These are phyloP conservation scores for Cydonia oblonga DNA, from an alignment of 331 rosid species.

Conservation along the genomic window DNA sequence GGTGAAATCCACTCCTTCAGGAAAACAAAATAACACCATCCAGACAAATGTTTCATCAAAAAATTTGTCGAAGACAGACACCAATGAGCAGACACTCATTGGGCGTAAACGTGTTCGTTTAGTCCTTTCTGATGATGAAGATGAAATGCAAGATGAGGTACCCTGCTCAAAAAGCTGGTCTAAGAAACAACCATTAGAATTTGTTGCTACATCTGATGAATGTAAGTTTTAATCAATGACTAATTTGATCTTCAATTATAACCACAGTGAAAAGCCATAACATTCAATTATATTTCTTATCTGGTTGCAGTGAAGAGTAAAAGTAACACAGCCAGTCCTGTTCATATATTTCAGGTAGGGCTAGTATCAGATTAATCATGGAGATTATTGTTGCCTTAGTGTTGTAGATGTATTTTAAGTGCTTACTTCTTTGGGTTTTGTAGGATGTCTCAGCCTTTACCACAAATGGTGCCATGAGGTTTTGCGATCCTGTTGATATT, in stretches of 20 bases:
- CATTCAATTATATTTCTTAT: slow-evolving; percentile 13
- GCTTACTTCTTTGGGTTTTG: slow-evolving; percentile 23
- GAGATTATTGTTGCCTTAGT: slow-evolving; percentile 1
- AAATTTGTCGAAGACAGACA: slow-evolving; percentile 27
- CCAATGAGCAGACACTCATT: slow-evolving; percentile 28
- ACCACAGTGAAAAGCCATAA: slow-evolving; percentile 1
- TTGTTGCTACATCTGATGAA: slow-evolving; percentile 37
- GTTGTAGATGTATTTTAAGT: slow-evolving; percentile 5
- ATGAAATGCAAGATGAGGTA: background rate
- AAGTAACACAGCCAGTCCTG: slow-evolving; percentile 18
- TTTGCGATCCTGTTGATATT: slow-evolving; percentile 17
- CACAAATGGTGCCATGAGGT: slow-evolving; percentile 26
- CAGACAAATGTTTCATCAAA: slow-evolving; percentile 28
- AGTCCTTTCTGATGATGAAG: slow-evolving; percentile 75
- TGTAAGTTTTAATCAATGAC: slow-evolving; percentile 38
- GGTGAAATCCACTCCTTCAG: slow-evolving; percentile 22
- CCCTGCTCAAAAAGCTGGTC: slow-evolving; percentile 32
- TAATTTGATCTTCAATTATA: slow-evolving; percentile 18
- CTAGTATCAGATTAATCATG: slow-evolving; percentile 3
- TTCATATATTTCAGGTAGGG: slow-evolving; percentile 40
- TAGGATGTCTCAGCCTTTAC: slow-evolving; percentile 44
- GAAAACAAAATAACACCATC: slow-evolving; percentile 19
- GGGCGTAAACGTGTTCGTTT: slow-evolving; percentile 60
- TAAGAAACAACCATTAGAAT: slow-evolving; percentile 22
- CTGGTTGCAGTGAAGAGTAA: slow-evolving; percentile 44